Evolutionary conservation across 129 eudicot species (phyloP).

Genomic region (Erigeron canadensis): DNA sequence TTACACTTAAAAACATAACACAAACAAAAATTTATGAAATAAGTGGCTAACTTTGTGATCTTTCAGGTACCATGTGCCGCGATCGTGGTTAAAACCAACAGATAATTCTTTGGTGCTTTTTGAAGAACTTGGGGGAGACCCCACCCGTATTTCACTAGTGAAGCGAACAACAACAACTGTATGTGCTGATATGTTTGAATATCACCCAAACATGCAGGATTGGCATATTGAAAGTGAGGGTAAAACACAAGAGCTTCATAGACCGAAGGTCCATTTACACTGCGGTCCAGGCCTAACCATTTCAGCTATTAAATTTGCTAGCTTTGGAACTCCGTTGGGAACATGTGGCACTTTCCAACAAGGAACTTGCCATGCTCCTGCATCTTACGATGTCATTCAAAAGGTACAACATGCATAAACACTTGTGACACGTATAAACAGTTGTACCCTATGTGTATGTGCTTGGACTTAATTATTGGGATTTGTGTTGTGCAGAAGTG

Average conservation of each 20-base stretch:
- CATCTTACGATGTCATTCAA: constrained; percentile 35
- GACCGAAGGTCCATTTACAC: constrained; percentile 47
- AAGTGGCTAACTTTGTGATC: constrained; percentile 5
- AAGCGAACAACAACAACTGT: constrained; percentile 46
- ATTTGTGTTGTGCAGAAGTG: constrained; percentile 43
- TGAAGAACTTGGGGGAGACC: constrained; percentile 71
- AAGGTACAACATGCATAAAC: constrained; percentile 31
- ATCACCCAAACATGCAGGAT: constrained; percentile 40
- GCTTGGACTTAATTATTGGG: background rate
- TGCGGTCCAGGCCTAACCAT: constrained; percentile 45
- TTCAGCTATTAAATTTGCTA: constrained; percentile 50
- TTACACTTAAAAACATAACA: background rate
- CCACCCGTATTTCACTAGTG: constrained; percentile 47
- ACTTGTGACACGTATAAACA: background rate
- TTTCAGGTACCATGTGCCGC: constrained; percentile 72
- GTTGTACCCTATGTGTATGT: background rate
- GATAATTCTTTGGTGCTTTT: constrained; percentile 54
- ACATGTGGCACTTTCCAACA: constrained; percentile 53
- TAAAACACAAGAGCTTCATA: constrained; percentile 39
- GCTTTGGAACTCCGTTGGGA: constrained; percentile 60
- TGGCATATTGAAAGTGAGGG: constrained; percentile 48
- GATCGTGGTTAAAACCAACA: constrained; percentile 67
- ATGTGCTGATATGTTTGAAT: constrained; percentile 46
- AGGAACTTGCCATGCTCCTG: constrained; percentile 54
- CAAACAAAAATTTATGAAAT: background rate